A percentile compares a stretch with the other conserved stretches of the same genome.
Evolutionary conservation across 495 filamentous ascomycete genomes (phyloP).

Genomic region (Pseudotulostoma volvatum): DNA sequence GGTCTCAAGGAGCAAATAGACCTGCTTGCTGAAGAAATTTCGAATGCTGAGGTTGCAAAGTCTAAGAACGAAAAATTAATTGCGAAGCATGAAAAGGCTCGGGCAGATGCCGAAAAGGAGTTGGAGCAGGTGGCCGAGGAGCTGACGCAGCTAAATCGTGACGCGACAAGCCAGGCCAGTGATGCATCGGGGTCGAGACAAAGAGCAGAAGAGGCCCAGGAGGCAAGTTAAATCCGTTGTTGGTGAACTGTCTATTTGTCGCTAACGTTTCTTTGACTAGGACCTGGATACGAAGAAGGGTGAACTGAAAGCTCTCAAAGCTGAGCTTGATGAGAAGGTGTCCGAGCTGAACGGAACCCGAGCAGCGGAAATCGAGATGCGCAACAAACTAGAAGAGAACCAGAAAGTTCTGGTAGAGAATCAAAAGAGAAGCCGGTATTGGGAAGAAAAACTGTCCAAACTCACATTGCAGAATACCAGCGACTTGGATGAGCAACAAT

Average conservation of each 20-base stretch:
- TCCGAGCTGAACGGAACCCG: conserved; percentile 79
- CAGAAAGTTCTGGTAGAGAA: conserved; percentile 79
- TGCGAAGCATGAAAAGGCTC: conserved; percentile 68
- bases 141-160: conserved; percentile 54
- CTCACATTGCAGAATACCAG: conserved; percentile 58
- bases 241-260: background rate
- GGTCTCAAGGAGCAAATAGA: conserved; percentile 72
- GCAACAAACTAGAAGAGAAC: conserved; percentile 90
- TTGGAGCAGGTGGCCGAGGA: conserved; percentile 53
- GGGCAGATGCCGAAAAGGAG: conserved; percentile 57
- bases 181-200: conserved; percentile 55
- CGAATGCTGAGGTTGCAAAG: conserved; percentile 65
- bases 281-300: conserved; percentile 63
- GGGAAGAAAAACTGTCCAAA: conserved; percentile 77
- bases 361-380: conserved; percentile 91
- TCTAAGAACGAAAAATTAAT: conserved; percentile 88
- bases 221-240: conserved; percentile 20
- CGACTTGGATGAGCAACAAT: conserved; percentile 42
- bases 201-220: conserved; percentile 74
- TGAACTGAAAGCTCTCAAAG: conserved; percentile 62
- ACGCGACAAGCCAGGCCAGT: conserved; percentile 56
- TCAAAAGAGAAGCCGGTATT: conserved; percentile 68
- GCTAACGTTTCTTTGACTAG: conserved; percentile 16
- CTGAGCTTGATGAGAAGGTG: conserved; percentile 72
- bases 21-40: conserved; percentile 62